These are phyloP conservation scores for Codiaeum variegatum DNA, from an alignment of 441 rosid species.

Conservation along the genomic window DNA sequence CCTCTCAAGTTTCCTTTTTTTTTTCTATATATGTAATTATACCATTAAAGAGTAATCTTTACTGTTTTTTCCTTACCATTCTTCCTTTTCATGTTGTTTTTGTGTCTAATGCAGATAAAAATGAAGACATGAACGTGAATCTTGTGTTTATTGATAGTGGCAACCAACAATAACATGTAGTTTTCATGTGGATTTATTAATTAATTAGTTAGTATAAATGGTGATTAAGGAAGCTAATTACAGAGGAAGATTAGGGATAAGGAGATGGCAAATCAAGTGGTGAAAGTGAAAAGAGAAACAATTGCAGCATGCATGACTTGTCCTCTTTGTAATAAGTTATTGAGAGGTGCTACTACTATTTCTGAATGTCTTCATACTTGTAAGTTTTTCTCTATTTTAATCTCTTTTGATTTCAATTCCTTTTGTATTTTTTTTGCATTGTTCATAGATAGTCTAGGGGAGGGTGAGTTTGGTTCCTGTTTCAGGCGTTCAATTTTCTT, in stretches of 20 bases:
- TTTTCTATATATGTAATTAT: not conserved
- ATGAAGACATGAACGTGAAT: conserved; percentile 40
- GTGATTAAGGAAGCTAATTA: not conserved
- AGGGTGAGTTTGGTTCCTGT: conserved; percentile 8
- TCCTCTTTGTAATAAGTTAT: conserved; percentile 58
- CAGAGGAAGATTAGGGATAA: conserved; percentile 2
- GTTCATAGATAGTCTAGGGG: conserved; percentile 16
- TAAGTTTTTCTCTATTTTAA: conserved; percentile 36
- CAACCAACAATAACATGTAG: conserved; percentile 30
- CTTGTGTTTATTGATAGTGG: conserved; percentile 20
- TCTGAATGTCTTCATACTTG: conserved; percentile 93
- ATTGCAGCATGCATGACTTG: conserved; percentile 77
- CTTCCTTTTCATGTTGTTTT: not conserved
- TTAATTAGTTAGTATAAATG: not conserved
- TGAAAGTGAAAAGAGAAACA: conserved; percentile 64
- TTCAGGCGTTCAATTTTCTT: conserved; percentile 5
- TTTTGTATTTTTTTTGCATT: conserved; percentile 20
- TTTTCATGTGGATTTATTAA: not conserved
- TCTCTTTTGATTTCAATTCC: not conserved
- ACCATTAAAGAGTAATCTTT: not conserved
- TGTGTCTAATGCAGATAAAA: conserved; percentile 34
- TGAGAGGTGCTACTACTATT: conserved; percentile 76
- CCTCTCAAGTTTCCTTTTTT: not conserved
- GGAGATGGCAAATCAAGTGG: conserved; percentile 50
- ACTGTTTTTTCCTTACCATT: not conserved